Evolutionary conservation across 2,329 filamentous ascomycete genomes (phyloP).

Genomic region (Parascedosporium putredinis): DNA sequence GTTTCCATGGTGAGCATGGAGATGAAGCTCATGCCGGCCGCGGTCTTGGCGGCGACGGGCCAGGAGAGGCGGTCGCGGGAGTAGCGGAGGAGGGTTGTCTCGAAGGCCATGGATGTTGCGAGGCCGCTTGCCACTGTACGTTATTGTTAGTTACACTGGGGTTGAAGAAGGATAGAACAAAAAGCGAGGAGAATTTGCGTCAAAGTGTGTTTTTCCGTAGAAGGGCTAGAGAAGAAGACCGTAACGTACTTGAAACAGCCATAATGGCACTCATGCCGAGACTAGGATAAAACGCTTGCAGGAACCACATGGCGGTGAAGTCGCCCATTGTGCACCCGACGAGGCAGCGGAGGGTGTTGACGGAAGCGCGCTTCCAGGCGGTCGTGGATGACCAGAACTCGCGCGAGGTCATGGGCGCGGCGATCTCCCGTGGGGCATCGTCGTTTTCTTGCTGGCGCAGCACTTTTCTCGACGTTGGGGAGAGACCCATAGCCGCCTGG

Average conservation of each 20-base stretch:
- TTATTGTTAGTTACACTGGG: neutral
- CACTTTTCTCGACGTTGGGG: neutral
- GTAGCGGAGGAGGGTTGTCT: constrained; percentile 37
- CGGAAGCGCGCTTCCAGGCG: constrained; percentile 36
- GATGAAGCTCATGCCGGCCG: constrained; percentile 47
- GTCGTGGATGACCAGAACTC: constrained; percentile 23
- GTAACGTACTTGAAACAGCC: constrained; percentile 39
- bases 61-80: constrained; percentile 38
- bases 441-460: neutral
- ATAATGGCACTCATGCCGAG: constrained; percentile 38
- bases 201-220: too few relatives aligned
- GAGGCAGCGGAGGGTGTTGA: constrained; percentile 46
- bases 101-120: constrained; percentile 38
- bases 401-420: constrained; percentile 1
- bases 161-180: too few relatives aligned
- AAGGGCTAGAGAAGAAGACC: too few relatives aligned
- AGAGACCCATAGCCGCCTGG: neutral
- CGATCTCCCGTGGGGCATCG: neutral
- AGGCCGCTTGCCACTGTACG: constrained; percentile 39
- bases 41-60: constrained; percentile 35
- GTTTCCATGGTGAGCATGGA: constrained; percentile 50
- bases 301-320: constrained; percentile 44
- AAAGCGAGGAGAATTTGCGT: too few relatives aligned
- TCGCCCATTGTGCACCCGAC: constrained; percentile 45
- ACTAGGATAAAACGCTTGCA: constrained; percentile 36